Base-by-base conservation (phyloP, 208 protist genomes). In the Tetramitus jugosus region DNA sequence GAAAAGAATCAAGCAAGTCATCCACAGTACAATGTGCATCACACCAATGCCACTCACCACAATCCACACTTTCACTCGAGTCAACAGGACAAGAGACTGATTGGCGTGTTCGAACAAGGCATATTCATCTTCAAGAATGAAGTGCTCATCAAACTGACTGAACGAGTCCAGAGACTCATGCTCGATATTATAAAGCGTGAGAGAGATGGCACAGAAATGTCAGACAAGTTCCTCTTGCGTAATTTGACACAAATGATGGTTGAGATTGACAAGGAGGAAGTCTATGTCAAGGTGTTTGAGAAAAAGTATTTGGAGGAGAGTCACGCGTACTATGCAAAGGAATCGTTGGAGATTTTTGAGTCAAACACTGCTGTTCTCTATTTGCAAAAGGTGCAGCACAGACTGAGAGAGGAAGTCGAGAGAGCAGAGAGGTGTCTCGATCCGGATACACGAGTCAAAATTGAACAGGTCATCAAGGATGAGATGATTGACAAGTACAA, bases 241-340 rank as follows among this genome's bases (percentile, higher is more conserved):
- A 56, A 33, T 53, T 53, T 74, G 2, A 53, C 67, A 20, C 67
- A 74, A 74, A 74, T 74, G 67, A 74, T 74, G 67, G 39, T 53
- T 8, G 67, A 74, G 37, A 53, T 74, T 74, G 67, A 74, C 13
- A 74, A 74, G 26, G 67, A 74, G n/a, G 53, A 53, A 37, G 67
- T 74, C 53, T 74, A 74, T n/a, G 53, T 74, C 53, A 39, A 39
- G 31, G 42, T 74, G 4, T 74, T 74, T 53, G 67, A 74, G 37
- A 56, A 20, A 39, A 53, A 74, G 37, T 74, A 53, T 31, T 53
- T 74, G 6, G 20, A 37, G 17, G 67, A 74, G 53, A 42, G 31
- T 39, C 67, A 74, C 37, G 14, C 20, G 7, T 74, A 53, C n/a
- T 74, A 74, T n/a, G 39, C 33, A 53, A 53, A 42, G 17, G 67